Percentiles rank a stretch among this genome's conserved stretches.
phyloP scores from a whole-genome alignment of 257 asterid species.

The Gentiana straminea region DNA sequence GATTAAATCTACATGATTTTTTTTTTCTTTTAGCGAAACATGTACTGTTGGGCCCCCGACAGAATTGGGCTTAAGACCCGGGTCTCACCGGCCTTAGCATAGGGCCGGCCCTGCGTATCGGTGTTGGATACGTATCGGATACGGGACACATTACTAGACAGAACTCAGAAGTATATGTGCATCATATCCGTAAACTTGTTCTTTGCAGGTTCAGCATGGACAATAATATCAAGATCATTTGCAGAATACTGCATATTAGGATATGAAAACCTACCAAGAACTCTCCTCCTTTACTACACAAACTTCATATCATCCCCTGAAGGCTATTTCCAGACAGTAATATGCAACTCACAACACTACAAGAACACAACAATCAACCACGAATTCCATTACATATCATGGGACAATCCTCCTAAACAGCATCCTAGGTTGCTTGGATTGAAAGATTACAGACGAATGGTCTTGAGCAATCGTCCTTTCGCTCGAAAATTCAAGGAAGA shows the following conservation, averaged over 20 bases:
- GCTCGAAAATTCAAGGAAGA: conserved; percentile 80
- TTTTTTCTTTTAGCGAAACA: too few species aligned
- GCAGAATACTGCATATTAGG: conserved; percentile 64
- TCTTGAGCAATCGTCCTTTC: conserved; percentile 62
- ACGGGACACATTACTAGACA: too few species aligned
- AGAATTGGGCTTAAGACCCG: too few species aligned
- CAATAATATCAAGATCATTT: conserved; percentile 66
- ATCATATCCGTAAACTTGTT: too few species aligned
- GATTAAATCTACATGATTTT: too few species aligned
- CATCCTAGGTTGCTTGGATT: conserved; percentile 70
- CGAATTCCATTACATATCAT: conserved; percentile 75
- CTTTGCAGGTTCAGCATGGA: conserved; percentile 82
- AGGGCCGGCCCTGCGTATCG: too few species aligned
- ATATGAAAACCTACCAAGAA: conserved; percentile 78
- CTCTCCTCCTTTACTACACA: conserved; percentile 79
- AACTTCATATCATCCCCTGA: conserved; percentile 88
- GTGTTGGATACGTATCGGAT: too few species aligned
- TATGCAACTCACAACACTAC: conserved; percentile 62
- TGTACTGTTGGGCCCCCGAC: too few species aligned
- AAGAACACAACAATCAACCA: conserved; percentile 61
- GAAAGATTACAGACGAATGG: conserved; percentile 56
- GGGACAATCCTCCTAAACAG: conserved; percentile 88
- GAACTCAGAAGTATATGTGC: too few species aligned
- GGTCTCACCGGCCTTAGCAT: too few species aligned
- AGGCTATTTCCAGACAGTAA: conserved; percentile 67